Percentiles rank a stretch among this genome's conserved stretches.
Evolutionary conservation across 106 monocot species (phyloP).

Genomic region (Dendrobium catenatum): DNA sequence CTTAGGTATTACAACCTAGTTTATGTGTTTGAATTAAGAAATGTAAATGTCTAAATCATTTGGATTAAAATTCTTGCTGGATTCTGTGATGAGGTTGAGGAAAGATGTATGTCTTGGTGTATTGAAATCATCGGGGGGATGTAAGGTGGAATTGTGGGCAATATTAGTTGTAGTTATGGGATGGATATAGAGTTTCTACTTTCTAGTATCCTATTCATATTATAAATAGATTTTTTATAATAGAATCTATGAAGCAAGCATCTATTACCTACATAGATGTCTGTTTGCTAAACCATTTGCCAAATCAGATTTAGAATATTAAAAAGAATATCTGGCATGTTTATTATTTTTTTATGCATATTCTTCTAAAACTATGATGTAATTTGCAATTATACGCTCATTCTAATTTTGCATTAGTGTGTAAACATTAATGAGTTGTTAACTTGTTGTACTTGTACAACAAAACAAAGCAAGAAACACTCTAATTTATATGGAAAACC

Average conservation of each 20-base stretch:
- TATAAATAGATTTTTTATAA: not conserved
- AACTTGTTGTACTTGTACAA: too few species aligned
- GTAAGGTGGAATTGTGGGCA: not conserved
- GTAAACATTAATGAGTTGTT: not conserved
- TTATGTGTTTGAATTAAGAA: not conserved
- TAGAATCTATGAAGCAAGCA: not conserved
- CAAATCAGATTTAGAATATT: not conserved
- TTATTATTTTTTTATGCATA: not conserved
- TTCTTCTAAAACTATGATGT: not conserved
- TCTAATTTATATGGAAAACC: too few species aligned
- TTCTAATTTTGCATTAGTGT: not conserved
- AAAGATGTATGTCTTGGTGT: not conserved
- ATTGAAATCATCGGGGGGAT: not conserved
- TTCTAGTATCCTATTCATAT: not conserved
- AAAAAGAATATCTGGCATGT: not conserved
- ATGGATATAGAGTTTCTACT: not conserved
- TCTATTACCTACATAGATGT: not conserved
- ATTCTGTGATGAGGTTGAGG: not conserved
- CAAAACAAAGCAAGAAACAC: too few species aligned
- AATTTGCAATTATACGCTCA: not conserved
- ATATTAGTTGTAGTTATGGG: not conserved
- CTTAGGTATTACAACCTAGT: not conserved
- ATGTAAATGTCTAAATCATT: not conserved
- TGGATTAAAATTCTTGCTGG: not conserved
- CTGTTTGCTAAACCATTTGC: not conserved